Percentiles rank a stretch among this genome's conserved stretches.
phyloP scores from a whole-genome alignment of 1,284 basidiomycete species.

The Ustilago sp. region DNA sequence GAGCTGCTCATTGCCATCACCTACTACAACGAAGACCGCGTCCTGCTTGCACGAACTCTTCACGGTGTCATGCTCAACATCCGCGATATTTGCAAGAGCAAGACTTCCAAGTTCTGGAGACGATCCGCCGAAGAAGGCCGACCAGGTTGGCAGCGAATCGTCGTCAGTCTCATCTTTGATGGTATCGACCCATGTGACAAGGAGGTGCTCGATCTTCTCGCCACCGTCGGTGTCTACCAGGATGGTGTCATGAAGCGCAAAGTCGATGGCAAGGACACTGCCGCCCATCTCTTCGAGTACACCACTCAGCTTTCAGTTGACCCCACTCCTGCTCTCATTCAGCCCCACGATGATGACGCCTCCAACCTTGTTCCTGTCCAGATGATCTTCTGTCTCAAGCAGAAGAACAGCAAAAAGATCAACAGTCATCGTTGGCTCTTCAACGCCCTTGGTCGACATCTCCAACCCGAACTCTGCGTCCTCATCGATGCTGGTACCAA shows the following conservation, averaged over 20 bases:
- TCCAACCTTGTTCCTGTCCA: conserved; percentile 90
- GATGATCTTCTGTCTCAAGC: conserved; percentile 93
- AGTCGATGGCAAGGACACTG: conserved; percentile 89
- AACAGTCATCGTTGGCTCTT: conserved; percentile 87
- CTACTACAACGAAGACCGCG: conserved; percentile 92
- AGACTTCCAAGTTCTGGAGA: conserved; percentile 86
- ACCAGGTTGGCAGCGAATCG: conserved; percentile 87
- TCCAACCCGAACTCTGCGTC: conserved; percentile 67
- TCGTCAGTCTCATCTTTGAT: conserved; percentile 85
- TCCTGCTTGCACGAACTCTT: conserved; percentile 78
- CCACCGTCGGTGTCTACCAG: conserved; percentile 72
- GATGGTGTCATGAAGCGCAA: conserved; percentile 92
- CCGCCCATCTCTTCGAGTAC: conserved; percentile 82
- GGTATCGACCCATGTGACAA: conserved; percentile 97
- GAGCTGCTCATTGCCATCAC: conserved; percentile 81
- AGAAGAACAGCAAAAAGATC: conserved; percentile 85
- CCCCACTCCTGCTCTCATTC: conserved; percentile 85
- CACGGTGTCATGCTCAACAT: conserved; percentile 98
- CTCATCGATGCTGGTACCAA: conserved; percentile 69
- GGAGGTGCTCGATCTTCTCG: conserved; percentile 69
- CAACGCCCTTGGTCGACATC: conserved; percentile 88
- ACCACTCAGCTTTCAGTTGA: conserved; percentile 78
- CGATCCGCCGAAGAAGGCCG: conserved; percentile 79
- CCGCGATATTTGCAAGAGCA: conserved; percentile 96
- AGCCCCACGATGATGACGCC: conserved; percentile 85